Evolutionary conservation across 129 eudicot genomes (phyloP), one percentile per base, ranked within the genome.

Genomic region (carrot (Daucus carota)): DNA sequence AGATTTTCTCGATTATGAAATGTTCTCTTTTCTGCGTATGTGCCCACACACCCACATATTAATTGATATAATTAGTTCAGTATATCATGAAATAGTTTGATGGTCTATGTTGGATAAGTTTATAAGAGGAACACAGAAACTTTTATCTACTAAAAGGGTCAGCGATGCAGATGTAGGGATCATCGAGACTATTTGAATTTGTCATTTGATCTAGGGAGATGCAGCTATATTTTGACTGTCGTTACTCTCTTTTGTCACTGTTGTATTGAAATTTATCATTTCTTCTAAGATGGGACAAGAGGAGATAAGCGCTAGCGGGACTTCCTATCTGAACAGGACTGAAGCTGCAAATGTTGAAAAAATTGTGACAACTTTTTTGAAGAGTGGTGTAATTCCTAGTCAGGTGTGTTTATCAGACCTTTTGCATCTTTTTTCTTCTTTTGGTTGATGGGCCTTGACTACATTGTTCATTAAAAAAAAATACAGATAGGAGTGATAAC

Each of bases 321-420:
- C 98, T 20, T 93, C 98, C 33, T 93, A 90, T 81, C 81, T 93
- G 32, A 93, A 93, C 73, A 90, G 97, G 83, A 93, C 98, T 6
- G 97, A 93, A 82, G 98, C 98, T 79, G 95, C 97, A 34, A 90
- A 93, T 83, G 98, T 93, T 69, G 98, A 93, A 67, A 93, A 90
- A 75, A 85, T 93, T 80, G 98, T 93, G 65, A 93, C 98, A 14
- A 88, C 98, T 48, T 93, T 88, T 72, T 80, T 93, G 78, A 93
- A 85, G 82, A 93, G 98, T 76, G 98, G 98, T 76, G 97, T 93
- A 46, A 92, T 90, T 76, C 98, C 98, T 50, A 85, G 88, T 86
- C 97, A 93, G 96, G 98, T 92, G 69, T 10, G 5, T 52, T 33
- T 63, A 2, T 50, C 71, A 1, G 63, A 24, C 34, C 41, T 66